A percentile compares a stretch with the other conserved stretches of the same genome.
Conservation (phyloP, 2,329 filamentous ascomycete species). For the Pezicula neosporulosa region DNA sequence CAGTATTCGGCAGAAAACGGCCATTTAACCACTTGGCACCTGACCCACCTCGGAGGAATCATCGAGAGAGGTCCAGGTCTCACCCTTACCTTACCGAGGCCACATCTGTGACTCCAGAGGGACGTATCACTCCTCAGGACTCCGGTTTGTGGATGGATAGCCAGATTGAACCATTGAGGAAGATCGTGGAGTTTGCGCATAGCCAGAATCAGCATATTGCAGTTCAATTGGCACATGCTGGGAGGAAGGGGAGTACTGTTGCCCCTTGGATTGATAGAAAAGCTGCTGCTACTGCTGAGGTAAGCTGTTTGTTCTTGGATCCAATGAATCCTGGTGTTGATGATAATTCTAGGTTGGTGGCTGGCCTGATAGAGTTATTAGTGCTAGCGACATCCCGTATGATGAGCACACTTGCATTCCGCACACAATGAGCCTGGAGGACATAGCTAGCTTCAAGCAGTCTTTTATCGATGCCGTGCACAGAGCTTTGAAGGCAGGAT, state of each 20-base stretch:
- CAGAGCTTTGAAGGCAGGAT: slow-evolving; percentile 61
- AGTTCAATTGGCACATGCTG: slow-evolving; percentile 78
- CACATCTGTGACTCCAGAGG: slow-evolving; percentile 69
- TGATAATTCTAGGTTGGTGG: slow-evolving; percentile 36
- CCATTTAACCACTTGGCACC: slow-evolving; percentile 75
- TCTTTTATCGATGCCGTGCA: slow-evolving; percentile 55
- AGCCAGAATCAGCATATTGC: slow-evolving; percentile 70
- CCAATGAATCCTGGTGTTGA: background rate
- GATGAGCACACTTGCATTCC: slow-evolving; percentile 57
- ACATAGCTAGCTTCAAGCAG: slow-evolving; percentile 62
- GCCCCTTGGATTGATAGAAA: slow-evolving; percentile 58
- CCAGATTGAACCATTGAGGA: slow-evolving; percentile 68
- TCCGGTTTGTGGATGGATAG: slow-evolving; percentile 77
- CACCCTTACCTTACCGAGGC: slow-evolving; percentile 70
- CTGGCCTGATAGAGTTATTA: slow-evolving; percentile 53
- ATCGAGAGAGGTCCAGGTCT: slow-evolving; percentile 70
- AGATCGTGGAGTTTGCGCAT: slow-evolving; percentile 63
- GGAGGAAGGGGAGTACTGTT: slow-evolving; percentile 58
- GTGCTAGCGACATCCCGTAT: slow-evolving; percentile 52
- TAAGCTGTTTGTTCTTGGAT: slow-evolving; percentile 16
- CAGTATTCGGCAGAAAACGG: slow-evolving; percentile 66
- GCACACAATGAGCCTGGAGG: slow-evolving; percentile 61
- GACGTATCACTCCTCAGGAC: slow-evolving; percentile 78
- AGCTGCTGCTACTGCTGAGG: slow-evolving; percentile 44
- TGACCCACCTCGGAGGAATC: slow-evolving; percentile 73